Conservation (phyloP, 805 yeast genomes). For the Teunomyces stri region DNA sequence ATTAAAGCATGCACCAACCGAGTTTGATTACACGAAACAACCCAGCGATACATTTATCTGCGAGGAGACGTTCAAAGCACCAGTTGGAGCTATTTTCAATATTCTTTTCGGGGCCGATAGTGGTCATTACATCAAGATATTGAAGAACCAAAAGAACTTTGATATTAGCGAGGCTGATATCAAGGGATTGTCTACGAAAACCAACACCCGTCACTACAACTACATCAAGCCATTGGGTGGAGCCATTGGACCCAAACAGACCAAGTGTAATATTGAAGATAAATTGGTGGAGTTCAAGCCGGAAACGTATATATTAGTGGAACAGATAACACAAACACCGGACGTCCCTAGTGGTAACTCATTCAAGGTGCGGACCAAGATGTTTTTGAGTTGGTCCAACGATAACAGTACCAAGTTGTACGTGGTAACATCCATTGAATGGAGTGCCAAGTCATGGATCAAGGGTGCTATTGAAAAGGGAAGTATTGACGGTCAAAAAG, state of each 20-base stretch:
- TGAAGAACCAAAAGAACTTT: slow-evolving; percentile 28
- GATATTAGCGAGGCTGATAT: slow-evolving; percentile 20
- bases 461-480: slow-evolving; percentile 86
- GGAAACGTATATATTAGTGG: slow-evolving; percentile 54
- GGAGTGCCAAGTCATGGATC: slow-evolving; percentile 93
- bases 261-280: slow-evolving; percentile 63
- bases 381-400: slow-evolving; percentile 71
- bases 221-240: slow-evolving; percentile 76
- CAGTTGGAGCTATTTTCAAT: slow-evolving; percentile 73
- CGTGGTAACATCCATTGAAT: slow-evolving; percentile 73
- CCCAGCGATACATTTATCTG: slow-evolving; percentile 56
- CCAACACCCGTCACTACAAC: slow-evolving; percentile 50
- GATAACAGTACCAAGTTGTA: slow-evolving; percentile 57
- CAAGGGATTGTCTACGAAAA: slow-evolving; percentile 37
- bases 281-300: slow-evolving; percentile 51
- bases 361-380: slow-evolving; percentile 73
- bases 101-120: slow-evolving; percentile 64
- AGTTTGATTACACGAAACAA: slow-evolving; percentile 41
- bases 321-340: slow-evolving; percentile 73
- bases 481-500: slow-evolving; percentile 73
- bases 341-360: slow-evolving; percentile 92
- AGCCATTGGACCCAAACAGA: slow-evolving; percentile 90
- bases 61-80: slow-evolving; percentile 56
- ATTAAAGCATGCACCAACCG: slow-evolving; percentile 56
- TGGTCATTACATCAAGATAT: slow-evolving; percentile 37